These are phyloP conservation scores for Penicillium sp. DNA, from an alignment of 2,329 filamentous ascomycete species.

Conservation along the genomic window DNA sequence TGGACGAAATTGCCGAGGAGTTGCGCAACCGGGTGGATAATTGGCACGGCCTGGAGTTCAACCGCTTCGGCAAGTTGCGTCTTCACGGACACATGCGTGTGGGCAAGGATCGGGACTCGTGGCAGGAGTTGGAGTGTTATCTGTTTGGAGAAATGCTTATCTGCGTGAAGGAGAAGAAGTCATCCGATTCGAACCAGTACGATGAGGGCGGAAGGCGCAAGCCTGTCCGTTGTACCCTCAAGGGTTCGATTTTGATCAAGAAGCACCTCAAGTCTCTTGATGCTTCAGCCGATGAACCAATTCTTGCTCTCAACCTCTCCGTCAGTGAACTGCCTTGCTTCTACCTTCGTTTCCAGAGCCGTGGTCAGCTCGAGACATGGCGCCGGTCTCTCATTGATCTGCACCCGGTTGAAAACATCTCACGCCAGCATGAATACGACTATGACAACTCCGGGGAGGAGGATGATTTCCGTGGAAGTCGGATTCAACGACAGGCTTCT, in stretches of 20 bases:
- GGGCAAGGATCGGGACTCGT: constrained; percentile 92
- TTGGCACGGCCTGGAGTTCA: constrained; percentile 95
- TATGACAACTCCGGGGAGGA: constrained; percentile 83
- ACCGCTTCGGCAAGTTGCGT: constrained; percentile 86
- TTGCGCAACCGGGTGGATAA: constrained; percentile 89
- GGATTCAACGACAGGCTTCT: constrained; percentile 74
- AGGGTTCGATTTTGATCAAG: constrained; percentile 97
- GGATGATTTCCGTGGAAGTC: constrained; percentile 71
- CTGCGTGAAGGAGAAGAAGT: constrained; percentile 96
- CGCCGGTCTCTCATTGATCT: constrained; percentile 83
- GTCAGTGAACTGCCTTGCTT: constrained; percentile 92
- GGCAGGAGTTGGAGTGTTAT: constrained; percentile 97
- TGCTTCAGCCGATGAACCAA: constrained; percentile 68
- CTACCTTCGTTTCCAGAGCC: constrained; percentile 84
- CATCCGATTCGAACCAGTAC: constrained; percentile 59
- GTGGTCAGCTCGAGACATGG: constrained; percentile 81
- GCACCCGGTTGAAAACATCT: constrained; percentile 64
- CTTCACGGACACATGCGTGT: constrained; percentile 88
- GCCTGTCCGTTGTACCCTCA: constrained; percentile 78
- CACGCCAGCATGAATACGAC: constrained; percentile 76
- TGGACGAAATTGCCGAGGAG: constrained; percentile 85
- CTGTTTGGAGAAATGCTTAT: constrained; percentile 99
- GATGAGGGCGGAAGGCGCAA: constrained; percentile 63
- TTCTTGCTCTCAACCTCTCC: constrained; percentile 86
- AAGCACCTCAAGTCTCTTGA: constrained; percentile 95